Conservation (phyloP, 1,139 yeast genomes). For the Debaryomyces singareniensis region DNA sequence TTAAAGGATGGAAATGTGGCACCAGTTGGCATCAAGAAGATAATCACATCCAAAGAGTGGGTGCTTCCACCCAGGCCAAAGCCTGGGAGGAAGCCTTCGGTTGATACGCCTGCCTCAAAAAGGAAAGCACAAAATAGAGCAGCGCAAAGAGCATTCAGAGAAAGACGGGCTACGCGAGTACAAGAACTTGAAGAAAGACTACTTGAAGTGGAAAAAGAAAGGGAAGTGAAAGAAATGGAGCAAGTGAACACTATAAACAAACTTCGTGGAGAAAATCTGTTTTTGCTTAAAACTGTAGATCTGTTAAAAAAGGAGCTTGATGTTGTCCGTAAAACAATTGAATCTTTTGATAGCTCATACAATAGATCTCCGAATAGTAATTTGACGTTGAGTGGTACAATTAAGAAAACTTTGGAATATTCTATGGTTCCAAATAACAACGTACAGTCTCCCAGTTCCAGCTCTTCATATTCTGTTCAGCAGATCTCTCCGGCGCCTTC, state of each 20-base stretch:
- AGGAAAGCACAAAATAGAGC: slow-evolving; percentile 92
- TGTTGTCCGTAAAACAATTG: not conserved
- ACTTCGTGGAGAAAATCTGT: slow-evolving; percentile 35
- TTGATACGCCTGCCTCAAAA: slow-evolving; percentile 66
- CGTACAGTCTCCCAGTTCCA: slow-evolving; percentile 15
- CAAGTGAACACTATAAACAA: slow-evolving; percentile 45
- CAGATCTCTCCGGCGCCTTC: slow-evolving; percentile 54
- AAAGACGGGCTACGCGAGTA: slow-evolving; percentile 64
- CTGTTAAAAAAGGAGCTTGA: slow-evolving; percentile 21
- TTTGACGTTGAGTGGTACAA: not conserved
- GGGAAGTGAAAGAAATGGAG: slow-evolving; percentile 55
- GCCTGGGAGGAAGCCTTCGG: slow-evolving; percentile 84
- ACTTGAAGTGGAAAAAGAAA: slow-evolving; percentile 61
- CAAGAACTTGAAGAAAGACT: slow-evolving; percentile 41
- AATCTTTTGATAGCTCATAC: not conserved
- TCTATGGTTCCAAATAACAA: not conserved
- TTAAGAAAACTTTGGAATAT: not conserved
- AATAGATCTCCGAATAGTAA: not conserved
- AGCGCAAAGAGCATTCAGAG: slow-evolving; percentile 90
- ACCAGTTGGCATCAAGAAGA: slow-evolving; percentile 11
- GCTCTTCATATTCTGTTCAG: slow-evolving; percentile 33
- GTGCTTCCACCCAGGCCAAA: slow-evolving; percentile 87
- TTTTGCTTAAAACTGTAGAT: slow-evolving; percentile 29
- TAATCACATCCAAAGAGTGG: slow-evolving; percentile 82
- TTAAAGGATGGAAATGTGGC: not conserved